Evolutionary conservation across 1,284 basidiomycete species (phyloP).

Genomic region (Cutaneotrichosporon sp.): DNA sequence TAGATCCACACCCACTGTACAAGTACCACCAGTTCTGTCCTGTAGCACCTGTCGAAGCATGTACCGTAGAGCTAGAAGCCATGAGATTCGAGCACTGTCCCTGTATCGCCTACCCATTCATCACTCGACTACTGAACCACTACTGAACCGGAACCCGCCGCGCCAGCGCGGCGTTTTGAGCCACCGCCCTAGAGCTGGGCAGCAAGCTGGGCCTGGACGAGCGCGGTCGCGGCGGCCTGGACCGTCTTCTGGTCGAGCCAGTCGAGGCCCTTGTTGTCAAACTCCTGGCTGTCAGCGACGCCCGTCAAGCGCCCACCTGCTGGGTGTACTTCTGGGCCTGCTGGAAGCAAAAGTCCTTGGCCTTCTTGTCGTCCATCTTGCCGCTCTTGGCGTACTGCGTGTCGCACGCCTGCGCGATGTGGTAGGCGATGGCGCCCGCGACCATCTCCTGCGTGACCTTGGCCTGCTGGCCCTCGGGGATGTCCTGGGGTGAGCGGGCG

Average conservation of each 20-base stretch:
- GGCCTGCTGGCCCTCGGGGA: not conserved
- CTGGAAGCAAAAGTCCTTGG: not conserved
- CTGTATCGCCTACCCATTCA: no score
- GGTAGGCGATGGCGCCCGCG: slow-evolving; percentile 1
- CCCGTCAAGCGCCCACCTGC: not conserved
- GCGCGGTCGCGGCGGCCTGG: not conserved
- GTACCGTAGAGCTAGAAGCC: no score
- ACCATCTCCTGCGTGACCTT: not conserved
- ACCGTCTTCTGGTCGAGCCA: slow-evolving; percentile 7
- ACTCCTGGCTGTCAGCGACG: slow-evolving; percentile 1
- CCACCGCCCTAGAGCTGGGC: not conserved
- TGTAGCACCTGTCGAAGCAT: no score
- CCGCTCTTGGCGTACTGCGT: not conserved
- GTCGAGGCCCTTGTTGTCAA: slow-evolving; percentile 2
- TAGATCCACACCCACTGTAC: no score
- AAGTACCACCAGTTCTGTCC: no score
- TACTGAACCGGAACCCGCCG: no score
- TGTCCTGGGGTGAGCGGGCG: not conserved
- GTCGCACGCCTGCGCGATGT: not conserved
- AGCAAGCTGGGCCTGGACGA: slow-evolving; percentile 8
- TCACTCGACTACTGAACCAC: no score
- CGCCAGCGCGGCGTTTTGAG: not conserved
- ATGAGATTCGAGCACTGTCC: no score
- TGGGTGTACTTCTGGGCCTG: not conserved
- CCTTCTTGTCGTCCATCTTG: not conserved